A percentile compares a stretch with the other conserved stretches of the same genome.
phyloP scores from a whole-genome alignment of 257 asterid species.

The Salvia hispanica region DNA sequence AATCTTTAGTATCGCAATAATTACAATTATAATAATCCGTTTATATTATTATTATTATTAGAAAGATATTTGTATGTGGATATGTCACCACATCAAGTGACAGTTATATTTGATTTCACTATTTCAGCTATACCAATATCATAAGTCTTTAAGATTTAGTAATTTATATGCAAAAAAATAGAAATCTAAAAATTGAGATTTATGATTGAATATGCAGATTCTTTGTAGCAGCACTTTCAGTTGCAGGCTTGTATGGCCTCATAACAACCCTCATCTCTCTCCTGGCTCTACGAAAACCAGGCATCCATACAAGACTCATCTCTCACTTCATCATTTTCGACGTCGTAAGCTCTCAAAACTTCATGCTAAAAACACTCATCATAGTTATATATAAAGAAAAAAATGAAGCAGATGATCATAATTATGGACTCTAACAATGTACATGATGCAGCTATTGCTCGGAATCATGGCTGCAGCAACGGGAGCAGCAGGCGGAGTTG shows the following conservation, averaged over 20 bases:
- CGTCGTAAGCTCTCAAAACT: conserved; percentile 44
- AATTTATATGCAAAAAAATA: no score
- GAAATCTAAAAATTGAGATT: neutral
- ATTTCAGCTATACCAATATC: no score
- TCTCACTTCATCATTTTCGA: conserved; percentile 49
- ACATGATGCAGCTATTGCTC: conserved; percentile 56
- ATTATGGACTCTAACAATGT: neutral
- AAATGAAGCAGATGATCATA: no score
- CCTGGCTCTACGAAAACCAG: conserved; percentile 43
- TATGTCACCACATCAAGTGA: no score
- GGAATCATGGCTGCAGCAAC: conserved; percentile 80
- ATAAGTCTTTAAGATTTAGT: no score
- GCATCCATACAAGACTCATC: conserved; percentile 27
- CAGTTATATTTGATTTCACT: no score
- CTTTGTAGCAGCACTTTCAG: conserved; percentile 58
- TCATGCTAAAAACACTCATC: neutral
- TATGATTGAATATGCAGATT: conserved; percentile 46
- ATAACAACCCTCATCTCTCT: conserved; percentile 46
- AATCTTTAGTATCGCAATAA: no score
- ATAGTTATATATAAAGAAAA: no score
- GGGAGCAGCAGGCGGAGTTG: conserved; percentile 83
- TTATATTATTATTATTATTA: no score
- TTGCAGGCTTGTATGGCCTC: conserved; percentile 47
- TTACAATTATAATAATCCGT: no score
- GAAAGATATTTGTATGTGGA: no score